Conservation (phyloP, 2,329 filamentous ascomycete genomes). For the Fusarium beomiforme region DNA sequence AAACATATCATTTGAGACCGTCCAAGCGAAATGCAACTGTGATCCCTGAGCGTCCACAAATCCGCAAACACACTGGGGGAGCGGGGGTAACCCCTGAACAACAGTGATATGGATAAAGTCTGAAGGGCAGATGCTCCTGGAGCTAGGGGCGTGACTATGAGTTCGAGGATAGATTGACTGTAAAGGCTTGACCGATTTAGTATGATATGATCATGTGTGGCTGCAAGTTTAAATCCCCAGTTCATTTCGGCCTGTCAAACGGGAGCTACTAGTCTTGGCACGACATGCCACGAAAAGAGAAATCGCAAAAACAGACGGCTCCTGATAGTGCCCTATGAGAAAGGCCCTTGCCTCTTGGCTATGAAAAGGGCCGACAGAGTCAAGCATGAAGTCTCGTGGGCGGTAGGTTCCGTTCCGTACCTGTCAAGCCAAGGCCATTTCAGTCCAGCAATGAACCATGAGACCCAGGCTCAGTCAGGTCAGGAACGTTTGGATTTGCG, state of each 20-base stretch:
- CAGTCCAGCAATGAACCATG: conserved; percentile 11
- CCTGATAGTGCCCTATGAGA: conserved; percentile 5
- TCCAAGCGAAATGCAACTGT: conserved; percentile 34
- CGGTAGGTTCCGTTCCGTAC: conserved; percentile 33
- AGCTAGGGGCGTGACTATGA: conserved; percentile 10
- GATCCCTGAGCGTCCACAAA: conserved; percentile 31
- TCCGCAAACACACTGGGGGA: conserved; percentile 22
- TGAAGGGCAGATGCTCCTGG: neutral
- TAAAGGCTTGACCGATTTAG: neutral
- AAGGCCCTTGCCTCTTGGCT: conserved; percentile 8
- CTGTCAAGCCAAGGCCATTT: conserved; percentile 8
- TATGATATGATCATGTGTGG: conserved; percentile 22
- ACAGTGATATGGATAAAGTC: neutral
- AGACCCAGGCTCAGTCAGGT: conserved; percentile 27
- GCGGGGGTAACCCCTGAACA: conserved; percentile 11
- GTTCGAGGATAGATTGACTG: neutral
- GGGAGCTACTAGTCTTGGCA: conserved; percentile 35
- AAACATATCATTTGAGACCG: conserved; percentile 24
- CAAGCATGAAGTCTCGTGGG: conserved; percentile 24
- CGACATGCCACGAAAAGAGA: conserved; percentile 22
- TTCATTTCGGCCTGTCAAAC: conserved; percentile 22
- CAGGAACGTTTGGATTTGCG: conserved; percentile 38
- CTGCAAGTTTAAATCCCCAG: conserved; percentile 29
- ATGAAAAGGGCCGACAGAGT: conserved; percentile 33
- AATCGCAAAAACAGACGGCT: conserved; percentile 23